Evolutionary conservation across 164 flowering plant genomes (phyloP).

Genomic region (Taxillus chinensis): DNA sequence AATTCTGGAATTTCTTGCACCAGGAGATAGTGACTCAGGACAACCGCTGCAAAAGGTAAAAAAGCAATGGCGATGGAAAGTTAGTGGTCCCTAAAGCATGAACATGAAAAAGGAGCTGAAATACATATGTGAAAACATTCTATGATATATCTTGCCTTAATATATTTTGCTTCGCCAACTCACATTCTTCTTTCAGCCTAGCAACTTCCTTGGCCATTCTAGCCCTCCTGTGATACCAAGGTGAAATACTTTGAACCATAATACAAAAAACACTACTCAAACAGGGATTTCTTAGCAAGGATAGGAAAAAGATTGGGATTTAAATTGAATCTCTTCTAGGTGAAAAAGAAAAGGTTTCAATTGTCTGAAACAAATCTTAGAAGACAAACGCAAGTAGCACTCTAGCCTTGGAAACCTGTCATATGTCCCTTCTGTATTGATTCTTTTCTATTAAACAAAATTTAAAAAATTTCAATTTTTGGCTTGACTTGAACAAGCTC

Average conservation of each 20-base stretch:
- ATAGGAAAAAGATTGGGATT: too few relatives aligned
- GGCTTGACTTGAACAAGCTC: too few relatives aligned
- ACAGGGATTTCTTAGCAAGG: too few relatives aligned
- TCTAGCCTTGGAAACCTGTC: too few relatives aligned
- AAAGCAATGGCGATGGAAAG: not conserved
- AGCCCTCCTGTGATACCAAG: constrained; percentile 30
- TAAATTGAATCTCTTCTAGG: too few relatives aligned
- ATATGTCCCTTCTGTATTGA: too few relatives aligned
- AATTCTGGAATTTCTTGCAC: constrained; percentile 94
- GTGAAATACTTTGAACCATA: not conserved
- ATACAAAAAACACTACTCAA: not conserved
- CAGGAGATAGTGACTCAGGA: constrained; percentile 74
- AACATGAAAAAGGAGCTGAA: not conserved
- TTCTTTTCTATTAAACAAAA: too few relatives aligned
- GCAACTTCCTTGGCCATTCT: constrained; percentile 76
- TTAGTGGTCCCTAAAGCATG: not conserved
- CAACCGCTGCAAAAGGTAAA: constrained; percentile 27
- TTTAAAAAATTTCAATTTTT: too few relatives aligned
- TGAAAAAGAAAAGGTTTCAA: too few relatives aligned
- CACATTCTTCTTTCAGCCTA: constrained; percentile 67
- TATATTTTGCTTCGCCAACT: constrained; percentile 26
- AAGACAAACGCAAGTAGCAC: too few relatives aligned
- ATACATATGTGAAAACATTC: not conserved
- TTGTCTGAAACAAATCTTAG: too few relatives aligned
- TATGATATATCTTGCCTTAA: constrained; percentile 28